A percentile compares a stretch with the other conserved stretches of the same genome.
phyloP scores from a whole-genome alignment of 2,329 filamentous ascomycete species.

The Lachnellula arida region DNA sequence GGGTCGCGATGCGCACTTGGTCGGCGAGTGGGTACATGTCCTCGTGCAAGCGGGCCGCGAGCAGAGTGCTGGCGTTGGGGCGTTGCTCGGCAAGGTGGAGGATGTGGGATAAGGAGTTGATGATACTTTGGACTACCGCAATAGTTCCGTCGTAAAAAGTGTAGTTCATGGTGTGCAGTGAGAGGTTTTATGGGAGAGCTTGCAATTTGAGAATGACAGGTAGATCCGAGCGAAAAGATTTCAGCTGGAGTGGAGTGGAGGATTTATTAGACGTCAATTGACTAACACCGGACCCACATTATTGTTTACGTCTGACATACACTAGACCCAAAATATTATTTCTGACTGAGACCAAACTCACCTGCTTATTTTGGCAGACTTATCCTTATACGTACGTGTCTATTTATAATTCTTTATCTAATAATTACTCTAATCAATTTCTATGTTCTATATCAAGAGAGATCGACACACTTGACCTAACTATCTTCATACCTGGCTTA shows the following conservation, averaged over 20 bases:
- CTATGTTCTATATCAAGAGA: neutral
- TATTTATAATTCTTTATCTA: too few relatives aligned
- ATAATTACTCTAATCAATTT: too few relatives aligned
- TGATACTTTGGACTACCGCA: conserved; percentile 20
- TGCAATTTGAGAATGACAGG: too few relatives aligned
- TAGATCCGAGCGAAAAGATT: too few relatives aligned
- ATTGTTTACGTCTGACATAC: too few relatives aligned
- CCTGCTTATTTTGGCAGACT: too few relatives aligned
- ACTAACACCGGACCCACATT: too few relatives aligned
- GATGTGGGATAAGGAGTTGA: conserved; percentile 28
- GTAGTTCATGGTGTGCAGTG: conserved; percentile 14
- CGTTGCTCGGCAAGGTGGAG: conserved; percentile 25
- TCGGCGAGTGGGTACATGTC: conserved; percentile 44
- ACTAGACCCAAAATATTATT: too few relatives aligned
- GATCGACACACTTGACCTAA: neutral
- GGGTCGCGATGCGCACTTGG: conserved; percentile 35
- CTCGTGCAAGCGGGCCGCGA: conserved; percentile 38
- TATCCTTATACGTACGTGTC: too few relatives aligned
- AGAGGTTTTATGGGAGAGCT: neutral
- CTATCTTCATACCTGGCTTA: neutral
- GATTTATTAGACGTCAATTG: too few relatives aligned
- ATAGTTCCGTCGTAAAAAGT: conserved; percentile 30
- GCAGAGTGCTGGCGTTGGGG: conserved; percentile 15
- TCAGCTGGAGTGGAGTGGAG: too few relatives aligned
- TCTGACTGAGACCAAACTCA: too few relatives aligned